A percentile compares a stretch with the other conserved stretches of the same genome.
These are phyloP conservation scores for Ophiocordyceps camponoti-leonardi DNA, from an alignment of 2,329 filamentous ascomycete species.

Conservation along the genomic window DNA sequence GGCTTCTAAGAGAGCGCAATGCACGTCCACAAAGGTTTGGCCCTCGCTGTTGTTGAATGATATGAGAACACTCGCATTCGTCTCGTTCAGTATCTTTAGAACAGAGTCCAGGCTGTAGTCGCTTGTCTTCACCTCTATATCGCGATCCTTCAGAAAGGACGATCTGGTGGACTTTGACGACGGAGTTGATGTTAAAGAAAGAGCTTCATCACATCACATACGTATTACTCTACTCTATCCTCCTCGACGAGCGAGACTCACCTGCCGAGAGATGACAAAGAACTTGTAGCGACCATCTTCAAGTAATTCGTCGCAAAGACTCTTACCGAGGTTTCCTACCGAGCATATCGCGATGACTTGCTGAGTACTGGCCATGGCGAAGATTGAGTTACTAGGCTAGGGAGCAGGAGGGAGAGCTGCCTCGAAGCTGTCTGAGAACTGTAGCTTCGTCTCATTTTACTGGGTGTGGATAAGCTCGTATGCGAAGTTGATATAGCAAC, in stretches of 20 bases:
- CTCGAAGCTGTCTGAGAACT: no score
- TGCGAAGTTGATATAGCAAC: no score
- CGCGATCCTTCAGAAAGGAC: neutral
- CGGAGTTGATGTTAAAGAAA: neutral
- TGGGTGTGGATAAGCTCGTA: no score
- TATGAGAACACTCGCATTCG: neutral
- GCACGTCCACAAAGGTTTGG: neutral
- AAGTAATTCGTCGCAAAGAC: neutral
- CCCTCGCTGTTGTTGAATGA: neutral
- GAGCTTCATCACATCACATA: neutral
- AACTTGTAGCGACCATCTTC: neutral
- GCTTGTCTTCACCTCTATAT: neutral
- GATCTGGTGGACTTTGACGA: neutral
- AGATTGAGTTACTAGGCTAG: neutral
- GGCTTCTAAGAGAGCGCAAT: neutral
- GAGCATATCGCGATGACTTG: neutral
- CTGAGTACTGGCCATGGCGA: neutral
- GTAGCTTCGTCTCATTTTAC: no score
- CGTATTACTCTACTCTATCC: no score
- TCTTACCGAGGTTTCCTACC: neutral
- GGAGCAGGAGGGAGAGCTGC: neutral
- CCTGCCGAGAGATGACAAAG: conserved; percentile 1
- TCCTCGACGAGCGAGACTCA: neutral
- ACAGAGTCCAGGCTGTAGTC: neutral
- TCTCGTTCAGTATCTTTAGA: neutral